These are phyloP conservation scores for Vigna mungo DNA, from an alignment of 306 rosid species.

Conservation along the genomic window DNA sequence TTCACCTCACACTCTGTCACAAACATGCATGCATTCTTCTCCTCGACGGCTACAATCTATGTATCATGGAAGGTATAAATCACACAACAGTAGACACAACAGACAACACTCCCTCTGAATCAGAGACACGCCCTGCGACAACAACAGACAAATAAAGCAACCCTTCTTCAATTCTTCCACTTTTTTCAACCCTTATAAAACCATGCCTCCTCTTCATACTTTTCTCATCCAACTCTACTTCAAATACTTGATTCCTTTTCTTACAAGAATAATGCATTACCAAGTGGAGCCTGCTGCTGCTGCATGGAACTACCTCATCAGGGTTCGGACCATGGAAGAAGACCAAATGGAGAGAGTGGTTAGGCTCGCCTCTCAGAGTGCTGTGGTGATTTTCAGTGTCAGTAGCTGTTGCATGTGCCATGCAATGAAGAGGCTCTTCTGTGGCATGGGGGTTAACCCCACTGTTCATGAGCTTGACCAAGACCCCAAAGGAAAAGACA, in stretches of 20 bases:
- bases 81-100: constrained; percentile 1
- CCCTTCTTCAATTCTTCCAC: not conserved
- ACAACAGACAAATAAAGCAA: constrained; percentile 36
- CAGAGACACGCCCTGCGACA: constrained; percentile 47
- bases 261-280: constrained; percentile 55
- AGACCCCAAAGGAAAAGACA: constrained; percentile 68
- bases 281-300: constrained; percentile 48
- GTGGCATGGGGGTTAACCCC: constrained; percentile 94
- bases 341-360: constrained; percentile 63
- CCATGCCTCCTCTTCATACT: not conserved
- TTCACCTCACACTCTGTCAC: constrained; percentile 29
- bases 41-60: constrained; percentile 18
- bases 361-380: constrained; percentile 75
- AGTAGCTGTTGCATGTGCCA: constrained; percentile 93
- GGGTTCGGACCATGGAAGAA: constrained; percentile 46
- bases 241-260: too few relatives aligned
- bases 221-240: not conserved
- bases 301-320: constrained; percentile 60
- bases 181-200: constrained; percentile 25
- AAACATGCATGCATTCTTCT: constrained; percentile 27
- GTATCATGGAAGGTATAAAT: not conserved
- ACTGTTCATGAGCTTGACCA: constrained; percentile 78
- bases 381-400: constrained; percentile 84
- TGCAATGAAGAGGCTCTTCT: constrained; percentile 81
- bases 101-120: constrained; percentile 31